Base-by-base conservation (phyloP, 495 filamentous ascomycete genomes). In the Cercophora scortea region DNA sequence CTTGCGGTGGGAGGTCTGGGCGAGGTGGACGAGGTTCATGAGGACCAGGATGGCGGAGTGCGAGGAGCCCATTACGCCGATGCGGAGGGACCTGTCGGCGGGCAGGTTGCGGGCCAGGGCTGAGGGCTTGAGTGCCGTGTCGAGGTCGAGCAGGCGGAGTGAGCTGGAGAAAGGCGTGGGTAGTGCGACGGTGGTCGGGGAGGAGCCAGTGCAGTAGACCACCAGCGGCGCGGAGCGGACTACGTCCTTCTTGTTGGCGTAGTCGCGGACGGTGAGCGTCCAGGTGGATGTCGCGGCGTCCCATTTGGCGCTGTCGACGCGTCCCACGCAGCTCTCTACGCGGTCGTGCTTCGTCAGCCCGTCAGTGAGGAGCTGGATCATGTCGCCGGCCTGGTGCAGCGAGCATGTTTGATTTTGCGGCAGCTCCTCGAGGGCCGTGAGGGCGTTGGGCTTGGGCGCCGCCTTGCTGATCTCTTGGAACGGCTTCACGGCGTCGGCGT, bases 1-100 rank as follows among this genome's bases (percentile, higher is more conserved):
- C 25, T 73, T 61, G 42, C 71, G 71, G 50, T 76, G 69, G 40
- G 70, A 60, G 44, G 73, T 70, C 48, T 68, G 61, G 10, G 72
- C 73, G 17, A 79, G 68, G 17, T 63, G 60, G n/a, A 72, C 66
- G 4, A 77, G 60, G 54, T 77, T 70, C 1, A 70, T 52, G 25
- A 70, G 63, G 5, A 73, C 58, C 0, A 70, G 59, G 33, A 81
- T 73, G 9, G 66, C 63, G 18, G 67, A 50, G 53, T 61, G 58
- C 11, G 54, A 57, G 39, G 19, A 42, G 32, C 61, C 61, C 15
- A 63, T 39, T 10, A 63, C 61, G 19, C 52, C 58, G 18, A 63
- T 42, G n/a, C 49, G 58, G 16, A 45, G 16, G 4, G 16, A 16
- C 25, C 38, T 25, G 16, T 52, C 32, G 9, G 2, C 9, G 17